Evolutionary conservation across 371 early-diverging fungal species (phyloP).

Genomic region (Mortierella polycephala): DNA sequence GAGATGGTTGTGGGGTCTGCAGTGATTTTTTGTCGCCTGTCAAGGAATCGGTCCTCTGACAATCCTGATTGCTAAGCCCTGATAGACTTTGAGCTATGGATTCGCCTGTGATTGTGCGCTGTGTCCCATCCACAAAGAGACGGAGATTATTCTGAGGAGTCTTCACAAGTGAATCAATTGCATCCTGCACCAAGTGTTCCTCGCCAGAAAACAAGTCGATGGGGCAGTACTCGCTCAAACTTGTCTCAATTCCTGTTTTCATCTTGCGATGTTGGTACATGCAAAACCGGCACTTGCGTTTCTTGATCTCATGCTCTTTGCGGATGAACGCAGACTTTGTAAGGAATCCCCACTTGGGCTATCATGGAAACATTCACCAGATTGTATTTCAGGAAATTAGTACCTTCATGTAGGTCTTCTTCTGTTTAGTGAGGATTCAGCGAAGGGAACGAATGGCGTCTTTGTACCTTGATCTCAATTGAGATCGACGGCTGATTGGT

Average conservation of each 20-base stretch:
- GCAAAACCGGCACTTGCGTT: constrained; percentile 48
- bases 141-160: constrained; percentile 50
- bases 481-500: constrained; percentile 16
- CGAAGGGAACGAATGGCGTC: background rate
- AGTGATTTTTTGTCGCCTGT: background rate
- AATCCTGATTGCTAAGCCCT: background rate
- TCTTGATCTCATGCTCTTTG: constrained; percentile 26
- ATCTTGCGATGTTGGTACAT: constrained; percentile 47
- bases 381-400: background rate
- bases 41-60: background rate
- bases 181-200: constrained; percentile 20
- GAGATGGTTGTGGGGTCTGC: background rate
- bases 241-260: constrained; percentile 7
- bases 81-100: constrained; percentile 4
- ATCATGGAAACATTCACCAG: background rate
- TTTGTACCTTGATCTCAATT: constrained; percentile 44
- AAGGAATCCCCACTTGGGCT: constrained; percentile 54
- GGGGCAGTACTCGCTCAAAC: constrained; percentile 41
- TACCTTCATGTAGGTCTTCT: background rate
- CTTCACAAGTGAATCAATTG: constrained; percentile 22
- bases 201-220: constrained; percentile 42
- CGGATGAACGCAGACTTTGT: constrained; percentile 29
- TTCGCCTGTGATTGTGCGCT: constrained; percentile 13
- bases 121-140: constrained; percentile 37
- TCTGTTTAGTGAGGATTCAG: background rate